Evolutionary conservation across 352 stramenopile genomes (phyloP).

Genomic region (Blastocystis sp.): DNA sequence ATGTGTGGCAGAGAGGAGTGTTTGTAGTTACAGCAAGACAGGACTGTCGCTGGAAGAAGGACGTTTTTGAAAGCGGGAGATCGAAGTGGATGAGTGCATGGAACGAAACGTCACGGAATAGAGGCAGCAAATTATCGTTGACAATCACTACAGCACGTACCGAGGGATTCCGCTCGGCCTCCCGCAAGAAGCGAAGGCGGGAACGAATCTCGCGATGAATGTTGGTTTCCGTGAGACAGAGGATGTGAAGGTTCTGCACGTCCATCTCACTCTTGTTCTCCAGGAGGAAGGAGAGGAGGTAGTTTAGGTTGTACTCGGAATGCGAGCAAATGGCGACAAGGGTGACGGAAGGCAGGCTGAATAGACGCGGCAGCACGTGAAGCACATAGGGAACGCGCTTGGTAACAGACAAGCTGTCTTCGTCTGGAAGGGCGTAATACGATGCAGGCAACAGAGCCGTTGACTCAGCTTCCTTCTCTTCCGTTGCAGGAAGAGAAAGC

Average conservation of each 20-base stretch:
- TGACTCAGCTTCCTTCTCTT: not conserved
- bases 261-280: not conserved
- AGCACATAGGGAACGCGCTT: slow-evolving; percentile 33
- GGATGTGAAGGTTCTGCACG: not conserved
- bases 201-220: slow-evolving; percentile 36
- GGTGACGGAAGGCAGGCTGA: not conserved
- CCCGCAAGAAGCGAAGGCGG: slow-evolving; percentile 1
- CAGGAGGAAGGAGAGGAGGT: slow-evolving; percentile 24
- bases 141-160: slow-evolving; percentile 24
- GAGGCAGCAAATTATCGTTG: slow-evolving; percentile 30
- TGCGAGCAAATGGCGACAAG: not conserved
- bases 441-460: not conserved
- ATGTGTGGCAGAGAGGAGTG: not conserved
- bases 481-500: too few species aligned
- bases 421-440: not conserved
- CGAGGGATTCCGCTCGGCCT: not conserved
- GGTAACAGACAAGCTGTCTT: slow-evolving; percentile 8
- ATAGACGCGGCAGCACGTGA: not conserved
- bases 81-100: slow-evolving; percentile 10
- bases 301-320: slow-evolving; percentile 51
- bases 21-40: not conserved
- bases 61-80: slow-evolving; percentile 29
- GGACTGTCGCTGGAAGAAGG: not conserved
- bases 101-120: not conserved
- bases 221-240: slow-evolving; percentile 42